Evolutionary conservation across 2,329 filamentous ascomycete genomes (phyloP).

Genomic region (Fusarium dimerum): DNA sequence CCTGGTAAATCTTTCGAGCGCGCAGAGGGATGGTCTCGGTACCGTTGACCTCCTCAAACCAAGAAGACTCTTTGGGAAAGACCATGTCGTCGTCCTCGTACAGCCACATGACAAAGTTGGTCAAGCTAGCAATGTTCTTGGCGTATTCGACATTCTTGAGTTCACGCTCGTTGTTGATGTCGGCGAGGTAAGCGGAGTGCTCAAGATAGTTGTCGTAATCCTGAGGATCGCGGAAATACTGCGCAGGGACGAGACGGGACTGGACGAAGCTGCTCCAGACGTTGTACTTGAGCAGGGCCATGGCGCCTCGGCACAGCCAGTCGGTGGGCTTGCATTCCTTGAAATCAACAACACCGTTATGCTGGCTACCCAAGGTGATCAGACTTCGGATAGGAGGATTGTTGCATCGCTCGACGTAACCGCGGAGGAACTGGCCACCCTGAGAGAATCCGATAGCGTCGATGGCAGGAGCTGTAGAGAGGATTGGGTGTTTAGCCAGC

Average conservation of each 20-base stretch:
- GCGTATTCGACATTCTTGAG: constrained; percentile 75
- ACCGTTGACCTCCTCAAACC: constrained; percentile 85
- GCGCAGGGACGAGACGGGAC: constrained; percentile 79
- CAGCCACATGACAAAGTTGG: constrained; percentile 84
- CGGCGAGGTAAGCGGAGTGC: constrained; percentile 84
- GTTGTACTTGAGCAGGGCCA: constrained; percentile 75
- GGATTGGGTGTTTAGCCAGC: constrained; percentile 73
- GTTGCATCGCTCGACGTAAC: constrained; percentile 86
- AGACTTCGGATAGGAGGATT: constrained; percentile 72
- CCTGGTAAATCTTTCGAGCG: constrained; percentile 72
- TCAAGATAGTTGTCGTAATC: constrained; percentile 72
- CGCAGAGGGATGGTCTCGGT: constrained; percentile 68
- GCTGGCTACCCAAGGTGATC: constrained; percentile 86
- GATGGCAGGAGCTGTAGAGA: constrained; percentile 78
- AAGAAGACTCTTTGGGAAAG: constrained; percentile 85
- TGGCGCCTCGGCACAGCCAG: constrained; percentile 78
- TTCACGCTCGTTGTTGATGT: constrained; percentile 89
- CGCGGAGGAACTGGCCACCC: constrained; percentile 93
- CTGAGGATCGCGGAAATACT: constrained; percentile 80
- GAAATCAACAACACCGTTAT: constrained; percentile 89
- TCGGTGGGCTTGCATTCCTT: constrained; percentile 70
- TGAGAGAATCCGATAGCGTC: constrained; percentile 95
- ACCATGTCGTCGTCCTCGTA: constrained; percentile 86
- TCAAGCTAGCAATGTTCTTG: constrained; percentile 66
- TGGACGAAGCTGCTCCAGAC: constrained; percentile 82